These are phyloP conservation scores for rapeseed (Brassica napus) DNA, from an alignment of 345 rosid genomes.

Conservation along the genomic window Da-Ae NC_063443.1:15808501-15809000, in stretches of 20 bases:
- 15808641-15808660: constrained; percentile 90
- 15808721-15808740: constrained; percentile 80
- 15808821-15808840: constrained; percentile 98
- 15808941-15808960: constrained; percentile 74
- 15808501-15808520: constrained; percentile 25
- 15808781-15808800: constrained; percentile 98
- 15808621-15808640: constrained; percentile 70
- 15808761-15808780: constrained; percentile 88
- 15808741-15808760: constrained; percentile 73
- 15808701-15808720: constrained; percentile 79
- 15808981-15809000: constrained; percentile 85
- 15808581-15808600: constrained; percentile 71
- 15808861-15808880: constrained; percentile 67
- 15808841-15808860: constrained; percentile 88
- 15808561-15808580: constrained; percentile 85
- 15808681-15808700: constrained; percentile 94
- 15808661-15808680: constrained; percentile 83
- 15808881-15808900: constrained; percentile 83
- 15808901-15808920: constrained; percentile 61
- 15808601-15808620: constrained; percentile 71
- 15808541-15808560: constrained; percentile 78
- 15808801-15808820: constrained; percentile 64
- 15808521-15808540: constrained; percentile 29
- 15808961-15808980: constrained; percentile 78
- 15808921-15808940: constrained; percentile 92